These are phyloP conservation scores for Tetrapisispora arboricola DNA, from an alignment of 805 yeast species.

Conservation along the genomic window DNA sequence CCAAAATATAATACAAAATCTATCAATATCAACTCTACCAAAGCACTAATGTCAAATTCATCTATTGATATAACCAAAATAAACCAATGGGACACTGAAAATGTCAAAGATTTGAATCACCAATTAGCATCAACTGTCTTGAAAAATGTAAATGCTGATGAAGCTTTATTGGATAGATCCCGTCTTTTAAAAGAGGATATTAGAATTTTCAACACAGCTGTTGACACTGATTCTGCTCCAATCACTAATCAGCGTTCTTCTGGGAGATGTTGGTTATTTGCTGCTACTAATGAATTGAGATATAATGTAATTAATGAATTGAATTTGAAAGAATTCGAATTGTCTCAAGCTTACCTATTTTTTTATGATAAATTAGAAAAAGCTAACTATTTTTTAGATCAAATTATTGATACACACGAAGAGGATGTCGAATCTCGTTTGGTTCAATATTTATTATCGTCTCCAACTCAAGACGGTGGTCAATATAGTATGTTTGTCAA, in stretches of 20 bases:
- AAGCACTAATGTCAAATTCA: background rate
- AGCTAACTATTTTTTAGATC: slow-evolving; percentile 70
- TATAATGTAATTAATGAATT: slow-evolving; percentile 49
- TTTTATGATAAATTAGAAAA: slow-evolving; percentile 84
- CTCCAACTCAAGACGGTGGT: slow-evolving; percentile 77
- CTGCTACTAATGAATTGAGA: slow-evolving; percentile 66
- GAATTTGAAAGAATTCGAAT: slow-evolving; percentile 56
- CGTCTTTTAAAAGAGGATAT: slow-evolving; percentile 15
- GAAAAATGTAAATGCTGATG: slow-evolving; percentile 30
- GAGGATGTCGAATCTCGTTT: slow-evolving; percentile 62
- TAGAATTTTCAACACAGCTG: slow-evolving; percentile 24
- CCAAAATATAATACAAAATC: background rate
- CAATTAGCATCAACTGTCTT: slow-evolving; percentile 29
- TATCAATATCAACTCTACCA: background rate
- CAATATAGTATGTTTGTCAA: slow-evolving; percentile 79
- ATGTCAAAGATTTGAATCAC: slow-evolving; percentile 23
- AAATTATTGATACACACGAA: slow-evolving; percentile 56
- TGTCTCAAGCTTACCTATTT: slow-evolving; percentile 70
- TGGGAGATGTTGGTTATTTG: slow-evolving; percentile 88
- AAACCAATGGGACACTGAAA: slow-evolving; percentile 18
- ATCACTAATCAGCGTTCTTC: slow-evolving; percentile 63
- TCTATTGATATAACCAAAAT: slow-evolving; percentile 1
- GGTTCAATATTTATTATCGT: slow-evolving; percentile 51
- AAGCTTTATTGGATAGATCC: slow-evolving; percentile 20
- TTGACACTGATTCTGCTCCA: slow-evolving; percentile 39